phyloP scores from a whole-genome alignment of 495 filamentous ascomycete genomes.

The Lophiostoma macrostomum region DNA sequence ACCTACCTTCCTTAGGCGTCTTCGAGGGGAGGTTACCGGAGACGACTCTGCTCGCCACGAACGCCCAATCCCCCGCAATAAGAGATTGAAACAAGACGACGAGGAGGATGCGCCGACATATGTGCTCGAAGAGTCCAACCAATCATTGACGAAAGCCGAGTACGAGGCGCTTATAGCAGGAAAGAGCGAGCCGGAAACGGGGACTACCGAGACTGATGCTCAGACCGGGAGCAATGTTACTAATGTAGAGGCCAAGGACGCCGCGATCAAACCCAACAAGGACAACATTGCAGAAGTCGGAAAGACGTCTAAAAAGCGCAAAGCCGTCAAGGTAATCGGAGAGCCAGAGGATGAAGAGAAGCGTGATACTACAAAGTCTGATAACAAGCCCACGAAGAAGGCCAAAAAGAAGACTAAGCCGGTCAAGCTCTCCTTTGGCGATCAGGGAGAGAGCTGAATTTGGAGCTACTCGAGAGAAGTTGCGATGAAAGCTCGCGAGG shows the following conservation, averaged over 20 bases:
- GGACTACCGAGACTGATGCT: not conserved
- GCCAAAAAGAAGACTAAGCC: conserved; percentile 43
- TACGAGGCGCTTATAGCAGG: conserved; percentile 41
- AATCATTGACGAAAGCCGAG: conserved; percentile 44
- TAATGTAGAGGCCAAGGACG: not conserved
- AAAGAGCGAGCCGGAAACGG: conserved; percentile 20
- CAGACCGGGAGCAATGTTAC: not conserved
- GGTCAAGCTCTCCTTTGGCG: conserved; percentile 43
- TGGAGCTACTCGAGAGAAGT: too few relatives aligned
- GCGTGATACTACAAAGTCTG: not conserved
- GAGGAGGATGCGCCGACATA: conserved; percentile 49
- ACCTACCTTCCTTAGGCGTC: conserved; percentile 42
- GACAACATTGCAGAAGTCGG: conserved; percentile 27
- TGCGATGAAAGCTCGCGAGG: too few relatives aligned
- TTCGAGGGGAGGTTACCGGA: conserved; percentile 43
- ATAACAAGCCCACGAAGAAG: conserved; percentile 31
- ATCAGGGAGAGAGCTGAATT: conserved; percentile 30
- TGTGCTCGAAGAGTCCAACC: conserved; percentile 47
- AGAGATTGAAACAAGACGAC: conserved; percentile 40
- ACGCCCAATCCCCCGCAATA: conserved; percentile 43
- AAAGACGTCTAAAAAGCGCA: conserved; percentile 36
- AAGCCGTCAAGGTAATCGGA: conserved; percentile 37
- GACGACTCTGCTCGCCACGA: conserved; percentile 41
- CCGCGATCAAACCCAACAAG: not conserved
- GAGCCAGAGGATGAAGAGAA: conserved; percentile 30